phyloP scores from a whole-genome alignment of 1,284 basidiomycete species.

The Ceratobasidium sp. region DNA sequence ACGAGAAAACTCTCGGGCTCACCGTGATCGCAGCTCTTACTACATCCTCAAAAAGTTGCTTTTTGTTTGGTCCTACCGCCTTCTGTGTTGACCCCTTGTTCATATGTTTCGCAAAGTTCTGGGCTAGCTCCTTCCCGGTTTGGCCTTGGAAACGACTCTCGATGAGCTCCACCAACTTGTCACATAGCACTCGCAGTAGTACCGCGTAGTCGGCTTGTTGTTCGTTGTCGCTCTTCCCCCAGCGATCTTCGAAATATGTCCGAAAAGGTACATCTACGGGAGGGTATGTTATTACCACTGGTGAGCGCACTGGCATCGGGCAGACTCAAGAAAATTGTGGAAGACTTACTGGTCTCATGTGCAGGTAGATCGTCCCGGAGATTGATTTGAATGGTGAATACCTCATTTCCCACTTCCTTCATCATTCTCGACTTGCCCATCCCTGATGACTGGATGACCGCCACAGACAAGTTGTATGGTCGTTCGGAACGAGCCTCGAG shows the following conservation, averaged over 20 bases:
- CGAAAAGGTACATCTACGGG: not conserved
- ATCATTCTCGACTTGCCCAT: constrained; percentile 25
- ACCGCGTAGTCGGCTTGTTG: not conserved
- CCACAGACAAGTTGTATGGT: constrained; percentile 3
- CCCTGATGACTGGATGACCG: constrained; percentile 26
- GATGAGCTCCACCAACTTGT: not conserved
- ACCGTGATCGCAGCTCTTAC: not conserved
- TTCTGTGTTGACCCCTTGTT: not conserved
- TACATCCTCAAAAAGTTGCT: not conserved
- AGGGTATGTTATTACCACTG: not conserved
- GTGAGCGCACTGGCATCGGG: not conserved
- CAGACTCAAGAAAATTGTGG: too few species aligned
- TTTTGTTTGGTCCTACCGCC: not conserved
- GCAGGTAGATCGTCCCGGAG: not conserved
- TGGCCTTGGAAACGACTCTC: not conserved
- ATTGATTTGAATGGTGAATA: constrained; percentile 23
- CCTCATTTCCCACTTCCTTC: not conserved
- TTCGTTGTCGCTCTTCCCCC: not conserved
- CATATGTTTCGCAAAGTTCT: not conserved
- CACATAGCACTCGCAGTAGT: not conserved
- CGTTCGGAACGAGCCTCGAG: not conserved
- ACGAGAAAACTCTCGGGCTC: not conserved
- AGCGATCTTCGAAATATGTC: not conserved
- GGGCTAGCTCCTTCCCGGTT: not conserved
- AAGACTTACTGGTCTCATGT: not conserved